Base-by-base conservation (phyloP, 2,329 filamentous ascomycete species). In the Leptodontidium sp. region DNA sequence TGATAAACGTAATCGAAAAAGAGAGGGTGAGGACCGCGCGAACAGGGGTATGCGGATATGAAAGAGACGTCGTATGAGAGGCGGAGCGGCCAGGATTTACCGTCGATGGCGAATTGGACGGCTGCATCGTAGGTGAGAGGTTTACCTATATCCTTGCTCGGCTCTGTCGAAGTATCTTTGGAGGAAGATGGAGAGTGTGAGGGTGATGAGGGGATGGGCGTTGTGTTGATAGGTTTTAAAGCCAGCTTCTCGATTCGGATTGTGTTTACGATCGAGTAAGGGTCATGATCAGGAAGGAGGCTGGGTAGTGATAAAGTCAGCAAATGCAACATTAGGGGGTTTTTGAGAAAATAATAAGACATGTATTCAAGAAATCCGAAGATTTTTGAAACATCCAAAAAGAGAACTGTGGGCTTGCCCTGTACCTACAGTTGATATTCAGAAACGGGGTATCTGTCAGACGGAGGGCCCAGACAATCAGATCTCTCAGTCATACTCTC, bases 1-100 rank as follows among this genome's bases (percentile, higher is more conserved):
- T 83, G 83, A 76, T 88, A 89, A 4, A 83, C 80, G 76, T 93
- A 93, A 77, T 93, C 91, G 77, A 90, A 91, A 79, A 92, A 93
- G 6, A 93, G 83, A 7, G 90, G 88, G 77, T 91, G 89, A 14
- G 89, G 89, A 0, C 88, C 88, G 32, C 84, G 82, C 0, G 83
- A 83, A 77, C 90, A 92, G 7, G 89, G 88, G 83, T 87, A 90
- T 1, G 88, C 88, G n/a, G 82, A 83, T 62, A 91, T 82, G 76
- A 91, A 91, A n/a, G 83, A 86, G 9, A 91, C 88, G 74, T 91
- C 87, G 75, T 88, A 90, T 64, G 83, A 84, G 58, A 92, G 83
- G 9, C 85, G 82, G 71, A 91, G 79, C 21, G 88, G 88, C 88
- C 88, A 91, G 8, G 87, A 89, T 40, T 85, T 82, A 3, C 87